Conservation (phyloP, 345 rosid genomes). For the Populus tremula region DNA sequence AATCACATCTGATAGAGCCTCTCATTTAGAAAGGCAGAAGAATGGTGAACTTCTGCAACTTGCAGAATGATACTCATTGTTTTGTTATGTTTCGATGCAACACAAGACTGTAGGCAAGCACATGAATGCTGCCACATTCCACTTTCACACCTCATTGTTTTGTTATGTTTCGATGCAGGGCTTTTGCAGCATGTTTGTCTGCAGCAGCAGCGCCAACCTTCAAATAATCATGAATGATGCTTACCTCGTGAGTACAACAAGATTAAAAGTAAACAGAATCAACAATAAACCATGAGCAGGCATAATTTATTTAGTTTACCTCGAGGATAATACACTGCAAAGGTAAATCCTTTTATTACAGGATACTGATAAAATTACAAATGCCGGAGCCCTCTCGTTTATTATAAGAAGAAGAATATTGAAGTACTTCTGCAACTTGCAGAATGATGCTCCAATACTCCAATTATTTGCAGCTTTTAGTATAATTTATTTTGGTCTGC, state of each 20-base stretch:
- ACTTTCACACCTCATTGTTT: not conserved
- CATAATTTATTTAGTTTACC: not conserved
- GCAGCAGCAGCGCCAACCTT: slow-evolving; percentile 43
- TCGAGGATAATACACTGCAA: too few species aligned
- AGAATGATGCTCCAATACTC: too few species aligned
- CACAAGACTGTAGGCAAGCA: not conserved
- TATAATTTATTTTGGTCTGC: too few species aligned
- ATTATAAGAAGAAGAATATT: not conserved
- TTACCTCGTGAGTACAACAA: not conserved
- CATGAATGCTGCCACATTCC: not conserved
- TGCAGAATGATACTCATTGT: not conserved
- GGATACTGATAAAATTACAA: too few species aligned
- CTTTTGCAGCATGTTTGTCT: slow-evolving; percentile 24
- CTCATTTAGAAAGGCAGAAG: not conserved
- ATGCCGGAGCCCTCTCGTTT: too few species aligned
- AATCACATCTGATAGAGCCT: not conserved
- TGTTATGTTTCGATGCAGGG: slow-evolving; percentile 5
- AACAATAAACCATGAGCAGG: not conserved
- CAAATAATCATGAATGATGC: slow-evolving; percentile 14
- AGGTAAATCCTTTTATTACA: too few species aligned
- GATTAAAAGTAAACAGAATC: not conserved
- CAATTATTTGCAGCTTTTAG: too few species aligned
- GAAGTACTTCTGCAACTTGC: too few species aligned
- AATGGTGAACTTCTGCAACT: not conserved
- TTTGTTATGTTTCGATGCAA: not conserved